Base-by-base conservation (phyloP, 352 stramenopile genomes). In the Phytopythium sindhum region DNA sequence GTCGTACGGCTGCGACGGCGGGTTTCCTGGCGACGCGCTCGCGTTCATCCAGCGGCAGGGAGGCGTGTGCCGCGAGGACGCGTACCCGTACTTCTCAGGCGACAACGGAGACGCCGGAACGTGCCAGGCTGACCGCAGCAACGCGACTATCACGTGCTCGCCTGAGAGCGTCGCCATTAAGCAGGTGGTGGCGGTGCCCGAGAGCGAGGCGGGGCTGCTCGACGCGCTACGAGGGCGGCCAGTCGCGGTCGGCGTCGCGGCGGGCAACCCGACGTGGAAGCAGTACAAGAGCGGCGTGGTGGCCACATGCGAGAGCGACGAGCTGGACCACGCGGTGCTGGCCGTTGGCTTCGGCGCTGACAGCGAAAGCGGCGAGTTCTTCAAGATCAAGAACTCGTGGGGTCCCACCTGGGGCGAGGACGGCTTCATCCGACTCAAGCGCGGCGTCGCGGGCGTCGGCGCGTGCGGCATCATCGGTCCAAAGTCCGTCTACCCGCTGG, bases 381-480 rank as follows among this genome's bases (percentile, higher is more conserved):
- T 96, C 88, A 98, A 98, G 74, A 93, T 99, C 51, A 98, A 98
- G 68, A 99, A 99, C 77, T 98, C 96, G 60, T 99, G 97, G 97
- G 96, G 97, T 54, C 70, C 80, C 9, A 65, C 68, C 29, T 99
- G 96, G 96, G 97, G 96, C 57, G 90, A 98, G 61, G 73, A 75
- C 23, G 96, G 97, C 61, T 99, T 93, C 85, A 98, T 99, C 52
- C 85, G 86, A 24, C 80, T 99, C 12, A 84, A 96, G 39, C 95
- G 61, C 79, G 97, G 84, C 69, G 86, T 68, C 7, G 39, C 65
- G 2, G 77, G 75, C n/a, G 73, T 66, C 6, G 66, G 57, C 53
- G 85, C 78, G 19, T 89, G 81, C 58, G 79, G 79, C 44, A 65
- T 90, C 60, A 73, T 88, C 33, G 75, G 77, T 7, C 58, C 71